phyloP scores from a whole-genome alignment of 257 asterid species.

The Sherardia arvensis region DNA sequence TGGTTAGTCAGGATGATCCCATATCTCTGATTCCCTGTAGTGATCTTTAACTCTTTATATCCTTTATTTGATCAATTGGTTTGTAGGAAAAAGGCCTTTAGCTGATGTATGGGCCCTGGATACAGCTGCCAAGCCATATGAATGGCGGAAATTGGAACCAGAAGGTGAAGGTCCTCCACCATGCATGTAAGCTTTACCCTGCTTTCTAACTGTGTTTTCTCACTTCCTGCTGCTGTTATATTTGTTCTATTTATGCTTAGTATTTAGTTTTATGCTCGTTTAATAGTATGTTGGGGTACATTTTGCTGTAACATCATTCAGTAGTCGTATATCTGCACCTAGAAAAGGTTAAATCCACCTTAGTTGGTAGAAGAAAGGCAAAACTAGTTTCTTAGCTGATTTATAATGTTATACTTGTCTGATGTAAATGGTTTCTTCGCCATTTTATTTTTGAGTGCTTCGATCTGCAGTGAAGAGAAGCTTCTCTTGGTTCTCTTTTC shows the following conservation, averaged over 20 bases:
- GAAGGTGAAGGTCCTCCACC: conserved; percentile 99
- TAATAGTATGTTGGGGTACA: not conserved
- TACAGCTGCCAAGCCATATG: conserved; percentile 99
- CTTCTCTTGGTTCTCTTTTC: not conserved
- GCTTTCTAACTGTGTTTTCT: conserved; percentile 1
- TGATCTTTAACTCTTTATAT: conserved; percentile 8
- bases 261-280: not conserved
- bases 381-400: not conserved
- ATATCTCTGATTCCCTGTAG: conserved; percentile 7
- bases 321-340: not conserved
- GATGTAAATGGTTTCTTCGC: not conserved
- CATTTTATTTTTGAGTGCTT: not conserved
- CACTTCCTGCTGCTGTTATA: not conserved
- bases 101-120: conserved; percentile 99
- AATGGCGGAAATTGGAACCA: conserved; percentile 99
- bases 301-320: not conserved
- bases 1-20: conserved; percentile 41
- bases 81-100: conserved; percentile 85
- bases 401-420: not conserved
- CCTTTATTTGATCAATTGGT: conserved; percentile 20
- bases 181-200: conserved; percentile 67
- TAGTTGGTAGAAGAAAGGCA: not conserved
- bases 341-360: not conserved
- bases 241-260: not conserved
- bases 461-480: not conserved